phyloP scores from a whole-genome alignment of 1,139 yeast species.

The Diutina siamensis region DNA sequence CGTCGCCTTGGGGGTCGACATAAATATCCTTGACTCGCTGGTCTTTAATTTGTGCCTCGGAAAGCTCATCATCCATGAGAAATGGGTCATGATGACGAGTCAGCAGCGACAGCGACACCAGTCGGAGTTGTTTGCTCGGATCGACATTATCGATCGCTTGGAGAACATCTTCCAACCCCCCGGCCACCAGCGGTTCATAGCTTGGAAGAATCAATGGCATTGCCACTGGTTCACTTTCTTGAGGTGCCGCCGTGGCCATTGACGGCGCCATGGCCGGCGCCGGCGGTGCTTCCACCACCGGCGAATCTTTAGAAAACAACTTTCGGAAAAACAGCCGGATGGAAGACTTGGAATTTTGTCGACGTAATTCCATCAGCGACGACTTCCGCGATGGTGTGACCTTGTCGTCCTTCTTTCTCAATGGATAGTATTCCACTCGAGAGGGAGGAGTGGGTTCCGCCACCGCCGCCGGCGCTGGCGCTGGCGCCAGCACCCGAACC shows the following conservation, averaged over 20 bases:
- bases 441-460: background rate
- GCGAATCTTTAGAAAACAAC: background rate
- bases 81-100: slow-evolving; percentile 8
- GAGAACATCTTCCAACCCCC: slow-evolving; percentile 10
- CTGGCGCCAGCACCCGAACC: background rate
- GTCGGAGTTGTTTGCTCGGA: slow-evolving; percentile 7
- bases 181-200: slow-evolving; percentile 8
- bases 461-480: background rate
- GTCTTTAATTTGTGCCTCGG: slow-evolving; percentile 30
- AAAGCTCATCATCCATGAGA: slow-evolving; percentile 33
- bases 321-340: background rate
- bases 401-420: background rate
- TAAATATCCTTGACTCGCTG: slow-evolving; percentile 23
- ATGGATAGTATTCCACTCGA: background rate
- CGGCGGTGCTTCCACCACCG: background rate
- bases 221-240: background rate
- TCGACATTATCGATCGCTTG: slow-evolving; percentile 10
- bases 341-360: background rate
- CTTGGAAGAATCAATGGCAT: slow-evolving; percentile 1
- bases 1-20: slow-evolving; percentile 8
- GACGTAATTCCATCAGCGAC: background rate
- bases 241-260: background rate
- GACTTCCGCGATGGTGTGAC: too few species aligned
- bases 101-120: background rate
- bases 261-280: background rate